Evolutionary conservation across 176 grass and related monocot genomes (phyloP), one percentile per base, ranked within the genome.

Genomic region (Bolboschoenus planiculmis): DNA sequence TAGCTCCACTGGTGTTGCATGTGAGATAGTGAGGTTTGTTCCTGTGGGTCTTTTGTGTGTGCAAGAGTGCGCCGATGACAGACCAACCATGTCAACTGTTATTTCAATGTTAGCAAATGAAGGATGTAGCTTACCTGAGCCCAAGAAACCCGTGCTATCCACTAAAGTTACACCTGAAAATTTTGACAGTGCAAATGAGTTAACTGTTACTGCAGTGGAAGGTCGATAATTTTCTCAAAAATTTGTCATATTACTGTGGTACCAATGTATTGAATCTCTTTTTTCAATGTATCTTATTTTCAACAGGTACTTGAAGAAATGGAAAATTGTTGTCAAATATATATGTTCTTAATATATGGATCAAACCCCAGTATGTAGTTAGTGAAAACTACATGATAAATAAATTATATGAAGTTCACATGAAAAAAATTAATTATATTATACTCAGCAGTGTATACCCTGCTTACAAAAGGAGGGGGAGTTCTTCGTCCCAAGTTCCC

Each of bases 1-100:
- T 14, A 57, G 84, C 20, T 79, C 81, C 0, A 83, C 65, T 5
- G 29, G 47, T 4, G 18, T 68, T 68, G 42, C 56, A 35, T 9
- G 34, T 1, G 86, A 83, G 76, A 65, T 64, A 78, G 1, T 73
- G 13, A 79, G 77, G 9, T 90, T 81, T 16, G 58, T 87, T 56
- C 83, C 90, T 10, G 7, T 90, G 10, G 87, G 65, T 26, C 85
- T 94, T 50, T 14, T 89, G 44, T 94, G 92, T 35, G 74, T 94
- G 51, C 87, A 89, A 84, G 85, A 89, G 7, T 27, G 77, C 62
- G 79, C 89, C 4, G 82, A 80, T 55, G 81, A 66, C 2, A 90
- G 86, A 34, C 91, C 86, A 7, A 64, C 84, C 3, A 87, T 93
- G 83, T 64, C 65, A 16, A 79, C 68, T 0, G 33, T 88, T 20